Conservation (phyloP, 768 basidiomycete genomes). For the Tylopilus sp. region DNA sequence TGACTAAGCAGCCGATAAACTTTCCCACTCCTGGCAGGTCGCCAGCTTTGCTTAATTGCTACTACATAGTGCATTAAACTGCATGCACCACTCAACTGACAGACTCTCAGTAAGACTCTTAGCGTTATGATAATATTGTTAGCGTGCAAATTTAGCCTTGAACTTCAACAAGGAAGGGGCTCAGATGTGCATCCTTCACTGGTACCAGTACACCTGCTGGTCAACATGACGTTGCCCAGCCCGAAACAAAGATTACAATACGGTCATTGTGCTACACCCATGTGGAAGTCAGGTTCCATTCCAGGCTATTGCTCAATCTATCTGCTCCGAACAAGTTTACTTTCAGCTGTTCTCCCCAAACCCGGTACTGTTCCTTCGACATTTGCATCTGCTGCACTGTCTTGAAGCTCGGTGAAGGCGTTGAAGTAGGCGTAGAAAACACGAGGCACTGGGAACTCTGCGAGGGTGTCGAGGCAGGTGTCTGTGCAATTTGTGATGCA, state of each 20-base stretch:
- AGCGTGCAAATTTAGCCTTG: no score
- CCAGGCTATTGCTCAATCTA: neutral
- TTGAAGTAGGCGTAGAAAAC: slow-evolving; percentile 11
- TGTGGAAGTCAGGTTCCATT: slow-evolving; percentile 13
- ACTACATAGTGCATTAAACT: no score
- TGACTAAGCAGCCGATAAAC: slow-evolving; percentile 15
- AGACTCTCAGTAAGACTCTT: no score
- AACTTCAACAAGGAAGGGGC: no score
- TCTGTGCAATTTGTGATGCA: slow-evolving; percentile 17
- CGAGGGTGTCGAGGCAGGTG: slow-evolving; percentile 15
- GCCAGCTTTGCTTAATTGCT: no score
- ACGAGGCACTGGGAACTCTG: slow-evolving; percentile 15
- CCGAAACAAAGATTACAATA: neutral
- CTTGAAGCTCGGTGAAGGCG: slow-evolving; percentile 12
- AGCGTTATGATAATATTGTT: no score
- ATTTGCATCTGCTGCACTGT: slow-evolving; percentile 11
- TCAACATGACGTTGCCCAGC: neutral
- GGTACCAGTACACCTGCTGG: no score
- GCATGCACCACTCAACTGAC: no score
- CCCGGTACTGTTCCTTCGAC: slow-evolving; percentile 10
- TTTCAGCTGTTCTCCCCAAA: slow-evolving; percentile 13
- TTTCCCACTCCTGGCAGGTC: no score
- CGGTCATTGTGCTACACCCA: neutral
- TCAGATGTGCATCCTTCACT: no score
- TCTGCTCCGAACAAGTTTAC: slow-evolving; percentile 11